phyloP scores from a whole-genome alignment of 1,284 basidiomycete species.

The Cryptococcus wingfieldii region DNA sequence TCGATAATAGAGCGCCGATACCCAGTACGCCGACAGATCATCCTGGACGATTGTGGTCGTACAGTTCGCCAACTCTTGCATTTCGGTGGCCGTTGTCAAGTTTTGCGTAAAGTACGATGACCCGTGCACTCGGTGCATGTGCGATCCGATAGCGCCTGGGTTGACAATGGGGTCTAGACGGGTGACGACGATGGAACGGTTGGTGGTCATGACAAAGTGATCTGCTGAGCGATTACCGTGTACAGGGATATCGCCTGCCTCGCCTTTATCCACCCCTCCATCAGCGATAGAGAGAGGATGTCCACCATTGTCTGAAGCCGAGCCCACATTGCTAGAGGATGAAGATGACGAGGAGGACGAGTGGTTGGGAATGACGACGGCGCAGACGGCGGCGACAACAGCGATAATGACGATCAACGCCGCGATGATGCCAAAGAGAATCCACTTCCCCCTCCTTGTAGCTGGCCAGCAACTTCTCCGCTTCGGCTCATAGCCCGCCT shows the following conservation, averaged over 20 bases:
- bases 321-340: neutral
- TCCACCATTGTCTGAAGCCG: constrained; percentile 16
- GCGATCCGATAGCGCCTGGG: constrained; percentile 14
- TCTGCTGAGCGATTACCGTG: constrained; percentile 23
- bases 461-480: constrained; percentile 13
- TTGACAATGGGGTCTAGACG: constrained; percentile 24
- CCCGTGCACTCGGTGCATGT: constrained; percentile 24
- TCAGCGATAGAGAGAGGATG: constrained; percentile 56
- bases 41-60: constrained; percentile 25
- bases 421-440: constrained; percentile 10
- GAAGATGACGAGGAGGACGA: constrained; percentile 50
- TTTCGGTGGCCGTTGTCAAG: constrained; percentile 14
- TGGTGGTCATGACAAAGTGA: constrained; percentile 25
- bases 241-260: constrained; percentile 15
- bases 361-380: constrained; percentile 65
- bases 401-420: constrained; percentile 11
- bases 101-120: constrained; percentile 20
- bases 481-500: constrained; percentile 7
- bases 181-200: constrained; percentile 24
- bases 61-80: constrained; percentile 19
- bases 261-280: constrained; percentile 19
- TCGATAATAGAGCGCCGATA: constrained; percentile 20
- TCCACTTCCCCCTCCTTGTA: constrained; percentile 6
- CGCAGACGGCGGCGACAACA: constrained; percentile 13
- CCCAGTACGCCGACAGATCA: constrained; percentile 30